These are phyloP conservation scores for Xylaria acuta DNA, from an alignment of 495 filamentous ascomycete genomes.

Conservation along the genomic window DNA sequence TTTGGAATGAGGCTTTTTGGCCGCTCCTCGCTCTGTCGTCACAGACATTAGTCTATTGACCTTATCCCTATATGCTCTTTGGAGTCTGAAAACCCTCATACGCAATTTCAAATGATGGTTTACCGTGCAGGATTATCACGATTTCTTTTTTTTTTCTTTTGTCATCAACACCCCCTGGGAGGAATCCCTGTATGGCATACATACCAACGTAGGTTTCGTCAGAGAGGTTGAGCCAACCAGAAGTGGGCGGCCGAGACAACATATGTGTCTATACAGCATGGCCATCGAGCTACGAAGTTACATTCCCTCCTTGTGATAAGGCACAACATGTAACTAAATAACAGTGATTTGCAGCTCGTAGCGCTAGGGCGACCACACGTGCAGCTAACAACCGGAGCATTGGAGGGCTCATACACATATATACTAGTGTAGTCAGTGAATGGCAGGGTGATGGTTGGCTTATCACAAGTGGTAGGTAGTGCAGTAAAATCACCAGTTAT, in stretches of 20 bases:
- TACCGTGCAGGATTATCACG: conserved; percentile 5
- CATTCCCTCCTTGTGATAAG: not conserved
- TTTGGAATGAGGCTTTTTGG: not conserved
- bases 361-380: not conserved
- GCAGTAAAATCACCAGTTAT: not conserved
- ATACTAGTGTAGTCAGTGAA: not conserved
- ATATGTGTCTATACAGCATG: not conserved
- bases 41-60: not conserved
- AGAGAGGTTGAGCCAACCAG: not conserved
- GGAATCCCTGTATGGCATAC: not conserved
- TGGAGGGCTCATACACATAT: not conserved
- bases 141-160: conserved; percentile 8
- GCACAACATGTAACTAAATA: not conserved
- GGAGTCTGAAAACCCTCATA: not conserved
- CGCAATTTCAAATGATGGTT: not conserved
- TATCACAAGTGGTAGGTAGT: not conserved
- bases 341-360: not conserved
- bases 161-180: not conserved
- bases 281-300: not conserved
- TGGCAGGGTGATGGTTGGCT: not conserved
- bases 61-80: not conserved
- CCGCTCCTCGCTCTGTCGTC: not conserved
- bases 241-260: not conserved
- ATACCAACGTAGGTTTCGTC: not conserved
- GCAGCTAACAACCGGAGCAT: conserved; percentile 2